These are phyloP conservation scores for Cercospora sojina DNA, from an alignment of 2,329 filamentous ascomycete genomes.

Conservation along the genomic window DNA sequence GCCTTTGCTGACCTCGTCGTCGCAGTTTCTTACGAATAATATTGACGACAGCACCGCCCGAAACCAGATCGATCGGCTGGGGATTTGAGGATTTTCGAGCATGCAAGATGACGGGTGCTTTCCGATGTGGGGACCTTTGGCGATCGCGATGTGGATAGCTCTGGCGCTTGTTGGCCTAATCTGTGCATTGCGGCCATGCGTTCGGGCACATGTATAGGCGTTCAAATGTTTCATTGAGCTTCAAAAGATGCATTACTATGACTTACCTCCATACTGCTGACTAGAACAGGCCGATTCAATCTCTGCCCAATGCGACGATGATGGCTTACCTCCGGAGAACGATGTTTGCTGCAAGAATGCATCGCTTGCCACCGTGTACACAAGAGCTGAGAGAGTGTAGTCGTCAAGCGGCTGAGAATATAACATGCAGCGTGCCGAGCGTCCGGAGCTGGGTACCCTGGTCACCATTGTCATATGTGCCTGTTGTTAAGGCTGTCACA, in stretches of 20 bases:
- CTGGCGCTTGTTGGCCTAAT: conserved; percentile 9
- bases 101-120: conserved; percentile 13
- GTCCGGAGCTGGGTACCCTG: neutral
- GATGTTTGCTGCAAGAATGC: neutral
- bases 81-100: neutral
- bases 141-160: conserved; percentile 14
- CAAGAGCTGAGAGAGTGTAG: conserved; percentile 9
- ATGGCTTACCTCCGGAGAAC: neutral
- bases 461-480: neutral
- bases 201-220: conserved; percentile 13
- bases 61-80: conserved; percentile 7
- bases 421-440: neutral
- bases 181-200: conserved; percentile 7
- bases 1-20: conserved; percentile 3
- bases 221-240: conserved; percentile 14
- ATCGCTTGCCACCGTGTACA: neutral
- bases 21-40: neutral
- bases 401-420: neutral
- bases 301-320: neutral
- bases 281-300: neutral
- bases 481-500: neutral
- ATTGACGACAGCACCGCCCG: conserved; percentile 4
- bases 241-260: conserved; percentile 2
- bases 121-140: conserved; percentile 12
- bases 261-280: conserved; percentile 1